Base-by-base conservation (phyloP, 2,329 filamentous ascomycete genomes). In the Talaromyces verruculosus region DNA sequence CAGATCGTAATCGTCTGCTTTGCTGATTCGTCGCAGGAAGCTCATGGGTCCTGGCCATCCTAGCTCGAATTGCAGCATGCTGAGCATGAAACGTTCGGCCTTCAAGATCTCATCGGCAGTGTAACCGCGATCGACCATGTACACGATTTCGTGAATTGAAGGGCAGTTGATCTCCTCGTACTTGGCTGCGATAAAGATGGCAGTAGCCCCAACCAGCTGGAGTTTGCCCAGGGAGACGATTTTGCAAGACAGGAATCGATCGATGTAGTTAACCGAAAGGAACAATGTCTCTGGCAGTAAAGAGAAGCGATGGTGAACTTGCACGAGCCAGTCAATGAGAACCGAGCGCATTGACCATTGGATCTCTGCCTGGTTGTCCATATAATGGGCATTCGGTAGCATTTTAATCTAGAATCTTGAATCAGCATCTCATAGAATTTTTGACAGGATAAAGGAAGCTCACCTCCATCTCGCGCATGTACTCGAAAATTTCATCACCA, bases 31-130 rank as follows among this genome's bases (percentile, higher is more conserved):
- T 67, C 95, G 88, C 68, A 99, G 84, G 80, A 99, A 99, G 82
- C 93, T 97, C 94, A 99, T 97, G 1, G 95, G 95, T 51, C 95
- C 95, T n/a, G 95, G 95, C 90, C 92, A 98, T 62, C 95, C 95
- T 63, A 99, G 87, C 80, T 97, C 93, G 75, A 97, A 99, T 72
- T 92, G 87, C 63, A 99, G 87, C 90, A 97, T 96, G 79, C 88
- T 96, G 61, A 99, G 87, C 93, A 99, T 99, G 82, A 97, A 98
- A 13, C 93, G 89, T 80, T 99, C 95, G 0, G 95, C 95, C 82
- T 98, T 97, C 70, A 98, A 86, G 65, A 99, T 94, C 81, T 98
- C 95, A 65, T 97, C 93, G 17, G 87, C 85, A 2, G 86, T 91
- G 80, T 97, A 99, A 64, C 92, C 93, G 51, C 89, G 87, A 76